These are phyloP conservation scores for Cicer chorassanicum DNA, from an alignment of 306 rosid genomes.

Conservation along the genomic window DNA sequence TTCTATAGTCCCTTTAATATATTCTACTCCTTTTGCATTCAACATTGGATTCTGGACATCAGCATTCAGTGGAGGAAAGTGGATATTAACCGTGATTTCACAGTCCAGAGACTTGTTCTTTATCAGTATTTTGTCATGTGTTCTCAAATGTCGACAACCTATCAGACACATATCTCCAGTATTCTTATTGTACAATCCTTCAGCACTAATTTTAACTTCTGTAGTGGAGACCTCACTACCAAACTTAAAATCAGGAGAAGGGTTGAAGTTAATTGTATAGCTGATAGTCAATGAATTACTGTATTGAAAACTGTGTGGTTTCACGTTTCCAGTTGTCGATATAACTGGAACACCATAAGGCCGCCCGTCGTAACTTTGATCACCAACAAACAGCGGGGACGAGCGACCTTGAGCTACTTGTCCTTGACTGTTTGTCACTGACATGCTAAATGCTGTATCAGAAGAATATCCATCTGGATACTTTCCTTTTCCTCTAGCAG, in stretches of 20 bases:
- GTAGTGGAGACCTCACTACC: slow-evolving; percentile 41
- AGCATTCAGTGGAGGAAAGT: slow-evolving; percentile 69
- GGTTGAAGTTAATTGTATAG: slow-evolving; percentile 59
- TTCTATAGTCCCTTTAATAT: slow-evolving; percentile 68
- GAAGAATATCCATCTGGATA: slow-evolving; percentile 70
- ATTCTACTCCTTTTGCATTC: slow-evolving; percentile 52
- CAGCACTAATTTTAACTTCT: slow-evolving; percentile 65
- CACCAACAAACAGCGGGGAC: slow-evolving; percentile 64
- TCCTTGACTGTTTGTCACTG: slow-evolving; percentile 62
- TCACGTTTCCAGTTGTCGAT: slow-evolving; percentile 23
- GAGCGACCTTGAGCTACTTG: slow-evolving; percentile 67
- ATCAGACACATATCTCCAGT: slow-evolving; percentile 74
- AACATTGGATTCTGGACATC: not conserved
- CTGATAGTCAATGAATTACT: slow-evolving; percentile 59
- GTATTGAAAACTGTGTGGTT: slow-evolving; percentile 30
- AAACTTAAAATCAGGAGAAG: slow-evolving; percentile 55
- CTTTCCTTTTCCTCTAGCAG: slow-evolving; percentile 53
- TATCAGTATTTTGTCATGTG: slow-evolving; percentile 45
- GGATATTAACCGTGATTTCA: slow-evolving; percentile 61
- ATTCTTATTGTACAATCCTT: slow-evolving; percentile 74
- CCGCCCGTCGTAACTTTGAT: slow-evolving; percentile 48
- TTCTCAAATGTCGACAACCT: slow-evolving; percentile 69
- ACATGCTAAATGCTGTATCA: slow-evolving; percentile 71
- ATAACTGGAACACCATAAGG: slow-evolving; percentile 44
- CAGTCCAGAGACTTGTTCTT: slow-evolving; percentile 71